Evolutionary conservation across 2,329 filamentous ascomycete genomes (phyloP), one percentile per base, ranked within the genome.

Genomic region (Rasamsonia emersonii): DNA sequence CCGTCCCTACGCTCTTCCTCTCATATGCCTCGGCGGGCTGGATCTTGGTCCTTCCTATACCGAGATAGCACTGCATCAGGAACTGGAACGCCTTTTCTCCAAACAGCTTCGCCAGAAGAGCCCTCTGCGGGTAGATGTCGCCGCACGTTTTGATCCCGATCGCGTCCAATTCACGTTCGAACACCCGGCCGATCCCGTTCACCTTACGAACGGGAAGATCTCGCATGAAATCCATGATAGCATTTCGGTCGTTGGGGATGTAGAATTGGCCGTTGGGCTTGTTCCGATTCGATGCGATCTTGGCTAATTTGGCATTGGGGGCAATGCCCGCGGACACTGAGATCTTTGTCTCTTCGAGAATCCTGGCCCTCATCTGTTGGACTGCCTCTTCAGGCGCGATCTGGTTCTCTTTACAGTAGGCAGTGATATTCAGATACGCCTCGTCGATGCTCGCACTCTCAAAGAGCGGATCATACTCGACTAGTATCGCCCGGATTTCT

Each of bases 371-470:
- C 64, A 96, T 76, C 46, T 88, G 77, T 26, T 76, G 69, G 9
- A 95, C 82, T 0, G 70, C 83, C 18, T 85, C 79, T 27, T 81
- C 78, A 0, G 89, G 79, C 0, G 60, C 66, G 52, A 89, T 69
- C 8, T 71, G 51, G 40, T 88, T 78, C 19, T 77, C 71, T 8
- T 63, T 46, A 50, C 89, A 94, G 53, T 93, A 96, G 30, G 79
- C 67, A 1, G 91, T 96, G 37, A 98, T 83, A 48, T 98, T 96
- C 17, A 98, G 67, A 52, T 95, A 98, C 1, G 91, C 91, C 57
- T 98, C 91, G 46, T 98, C 91, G 42, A 94, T 88, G 52, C 86
- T 94, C 1, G 89, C 86, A 46, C 83, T 93, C 56, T 96, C 86
- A 45, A 93, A 98, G 2, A 83, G 71, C 0, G 85, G 75, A 49